These are phyloP conservation scores for Metschnikowia cubensis DNA, from an alignment of 805 yeast genomes.

Conservation along the genomic window DNA sequence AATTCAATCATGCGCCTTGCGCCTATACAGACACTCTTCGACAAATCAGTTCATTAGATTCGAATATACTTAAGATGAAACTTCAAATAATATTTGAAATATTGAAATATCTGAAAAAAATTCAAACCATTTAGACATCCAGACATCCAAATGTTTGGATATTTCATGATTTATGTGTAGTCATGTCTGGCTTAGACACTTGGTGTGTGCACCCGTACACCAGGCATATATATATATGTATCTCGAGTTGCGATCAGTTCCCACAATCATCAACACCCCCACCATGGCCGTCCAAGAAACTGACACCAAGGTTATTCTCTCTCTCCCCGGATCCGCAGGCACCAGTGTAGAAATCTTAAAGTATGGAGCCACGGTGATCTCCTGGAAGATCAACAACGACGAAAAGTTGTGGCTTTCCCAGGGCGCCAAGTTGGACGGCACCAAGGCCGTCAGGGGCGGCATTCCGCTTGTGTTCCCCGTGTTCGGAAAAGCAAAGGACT, in stretches of 20 bases:
- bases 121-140: too few relatives aligned
- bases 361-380: constrained; percentile 83
- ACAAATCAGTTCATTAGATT: too few relatives aligned
- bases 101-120: too few relatives aligned
- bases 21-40: too few relatives aligned
- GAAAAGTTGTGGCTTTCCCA: constrained; percentile 82
- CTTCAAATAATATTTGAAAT: too few relatives aligned
- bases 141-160: too few relatives aligned
- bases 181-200: not conserved
- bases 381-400: constrained; percentile 66
- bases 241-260: not conserved
- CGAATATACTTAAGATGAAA: too few relatives aligned
- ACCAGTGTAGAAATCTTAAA: constrained; percentile 68
- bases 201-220: not conserved
- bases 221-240: not conserved
- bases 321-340: constrained; percentile 47
- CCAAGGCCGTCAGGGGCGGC: constrained; percentile 95
- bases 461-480: constrained; percentile 95
- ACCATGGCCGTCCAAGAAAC: constrained; percentile 65
- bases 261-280: not conserved
- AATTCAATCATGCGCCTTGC: not conserved
- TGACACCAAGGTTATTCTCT: constrained; percentile 56
- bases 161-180: too few relatives aligned
- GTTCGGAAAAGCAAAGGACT: constrained; percentile 66
- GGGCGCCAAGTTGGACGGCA: constrained; percentile 84